A percentile compares a stretch with the other conserved stretches of the same genome.
Evolutionary conservation across 352 stramenopile genomes (phyloP).

Genomic region (Albugo candida): DNA sequence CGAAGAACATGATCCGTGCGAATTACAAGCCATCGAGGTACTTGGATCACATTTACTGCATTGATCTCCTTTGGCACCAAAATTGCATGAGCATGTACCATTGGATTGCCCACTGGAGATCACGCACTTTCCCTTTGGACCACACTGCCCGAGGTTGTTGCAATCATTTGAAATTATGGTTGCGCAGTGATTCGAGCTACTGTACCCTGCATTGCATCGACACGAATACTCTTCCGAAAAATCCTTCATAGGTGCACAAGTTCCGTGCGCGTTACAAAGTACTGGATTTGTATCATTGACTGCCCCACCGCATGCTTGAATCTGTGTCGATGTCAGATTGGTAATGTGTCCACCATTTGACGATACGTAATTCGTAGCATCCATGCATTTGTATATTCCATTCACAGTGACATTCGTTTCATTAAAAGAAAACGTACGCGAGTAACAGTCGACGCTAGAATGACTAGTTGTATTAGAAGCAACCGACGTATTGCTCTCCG

Average conservation of each 20-base stretch:
- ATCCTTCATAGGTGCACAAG: conserved; percentile 28
- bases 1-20: conserved; percentile 9
- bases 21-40: conserved; percentile 12
- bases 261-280: conserved; percentile 52
- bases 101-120: conserved; percentile 12
- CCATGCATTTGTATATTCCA: conserved; percentile 60
- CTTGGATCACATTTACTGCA: conserved; percentile 33
- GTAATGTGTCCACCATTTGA: conserved; percentile 34
- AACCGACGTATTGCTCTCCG: conserved; percentile 8
- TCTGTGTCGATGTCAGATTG: conserved; percentile 36
- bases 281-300: conserved; percentile 9
- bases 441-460: conserved; percentile 32
- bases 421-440: conserved; percentile 34
- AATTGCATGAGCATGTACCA: conserved; percentile 25
- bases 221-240: conserved; percentile 53
- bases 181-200: conserved; percentile 29
- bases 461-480: conserved; percentile 11
- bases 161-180: conserved; percentile 36
- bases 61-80: conserved; percentile 36
- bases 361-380: conserved; percentile 35
- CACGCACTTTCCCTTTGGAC: conserved; percentile 25
- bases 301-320: conserved; percentile 30
- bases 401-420: conserved; percentile 24
- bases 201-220: conserved; percentile 57
- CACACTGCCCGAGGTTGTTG: conserved; percentile 52